phyloP scores from a whole-genome alignment of 805 yeast species.

The Suhomyces emberorum region DNA sequence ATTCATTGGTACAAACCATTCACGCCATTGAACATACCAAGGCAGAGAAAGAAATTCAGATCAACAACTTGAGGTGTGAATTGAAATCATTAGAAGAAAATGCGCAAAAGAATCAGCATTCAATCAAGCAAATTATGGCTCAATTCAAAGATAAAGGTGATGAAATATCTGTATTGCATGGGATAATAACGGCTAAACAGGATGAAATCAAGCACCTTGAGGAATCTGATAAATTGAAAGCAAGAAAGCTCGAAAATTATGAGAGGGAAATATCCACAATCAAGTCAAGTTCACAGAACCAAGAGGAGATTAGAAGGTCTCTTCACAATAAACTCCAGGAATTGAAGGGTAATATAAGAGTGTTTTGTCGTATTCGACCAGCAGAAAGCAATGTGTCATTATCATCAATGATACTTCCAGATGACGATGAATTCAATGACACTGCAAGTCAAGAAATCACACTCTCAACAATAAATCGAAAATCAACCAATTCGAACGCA shows the following conservation, averaged over 20 bases:
- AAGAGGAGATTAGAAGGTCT: conserved; percentile 56
- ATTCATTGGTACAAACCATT: conserved; percentile 10
- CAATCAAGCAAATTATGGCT: conserved; percentile 2
- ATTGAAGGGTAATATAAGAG: conserved; percentile 87
- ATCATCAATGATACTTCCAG: conserved; percentile 16
- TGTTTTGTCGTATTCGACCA: conserved; percentile 73
- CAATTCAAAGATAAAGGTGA: conserved; percentile 10
- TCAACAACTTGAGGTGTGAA: conserved; percentile 9
- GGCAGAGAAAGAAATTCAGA: conserved; percentile 3
- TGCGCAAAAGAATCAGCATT: conserved; percentile 1
- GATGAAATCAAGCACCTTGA: conserved; percentile 9
- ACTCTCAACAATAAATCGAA: conserved; percentile 18
- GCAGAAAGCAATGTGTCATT: conserved; percentile 6
- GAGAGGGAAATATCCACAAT: no score
- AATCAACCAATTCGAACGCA: conserved; percentile 1
- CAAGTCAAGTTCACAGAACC: conserved; percentile 36
- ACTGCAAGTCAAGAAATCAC: conserved; percentile 35
- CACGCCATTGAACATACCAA: conserved; percentile 5
- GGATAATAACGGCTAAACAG: conserved; percentile 9
- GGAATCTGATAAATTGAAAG: no score
- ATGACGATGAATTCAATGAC: conserved; percentile 28
- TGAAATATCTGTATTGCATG: conserved; percentile 15
- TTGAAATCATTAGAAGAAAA: conserved; percentile 1
- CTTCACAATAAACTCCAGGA: conserved; percentile 79
- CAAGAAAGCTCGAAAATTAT: no score